phyloP scores from a whole-genome alignment of 345 rosid species.

The Angophora floribunda region DNA sequence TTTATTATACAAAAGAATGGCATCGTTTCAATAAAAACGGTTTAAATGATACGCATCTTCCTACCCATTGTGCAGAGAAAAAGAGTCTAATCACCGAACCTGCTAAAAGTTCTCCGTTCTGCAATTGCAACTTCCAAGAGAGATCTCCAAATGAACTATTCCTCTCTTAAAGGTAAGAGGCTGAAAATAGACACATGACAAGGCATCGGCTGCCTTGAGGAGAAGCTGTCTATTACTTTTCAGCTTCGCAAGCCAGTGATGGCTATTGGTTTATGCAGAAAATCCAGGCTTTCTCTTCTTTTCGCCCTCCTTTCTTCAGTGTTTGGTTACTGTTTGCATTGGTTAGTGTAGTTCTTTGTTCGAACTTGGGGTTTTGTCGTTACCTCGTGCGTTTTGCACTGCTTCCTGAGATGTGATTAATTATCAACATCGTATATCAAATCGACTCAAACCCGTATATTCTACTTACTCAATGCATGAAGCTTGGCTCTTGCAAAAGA shows the following conservation, averaged over 20 bases:
- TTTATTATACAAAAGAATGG: too few relatives aligned
- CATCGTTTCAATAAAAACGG: background rate
- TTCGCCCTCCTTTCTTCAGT: background rate
- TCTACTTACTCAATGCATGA: background rate
- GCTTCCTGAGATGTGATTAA: background rate
- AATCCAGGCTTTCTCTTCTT: too few relatives aligned
- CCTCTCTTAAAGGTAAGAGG: background rate
- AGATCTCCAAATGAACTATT: background rate
- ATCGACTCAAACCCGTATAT: background rate
- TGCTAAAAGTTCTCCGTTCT: background rate
- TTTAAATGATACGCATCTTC: background rate
- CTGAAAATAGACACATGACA: background rate
- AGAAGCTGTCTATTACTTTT: background rate
- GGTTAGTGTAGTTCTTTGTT: background rate
- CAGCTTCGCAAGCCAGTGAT: too few relatives aligned
- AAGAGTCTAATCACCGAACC: background rate
- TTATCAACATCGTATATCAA: background rate
- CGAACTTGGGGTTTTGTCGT: background rate
- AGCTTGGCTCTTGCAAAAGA: background rate
- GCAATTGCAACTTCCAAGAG: background rate
- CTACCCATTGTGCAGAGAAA: background rate
- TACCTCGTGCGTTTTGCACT: background rate
- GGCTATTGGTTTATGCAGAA: too few relatives aligned
- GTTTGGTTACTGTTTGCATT: background rate
- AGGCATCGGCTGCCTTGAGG: background rate